phyloP scores from a whole-genome alignment of 192 early-diverging fungal genomes.

The Coemansia sp. region DNA sequence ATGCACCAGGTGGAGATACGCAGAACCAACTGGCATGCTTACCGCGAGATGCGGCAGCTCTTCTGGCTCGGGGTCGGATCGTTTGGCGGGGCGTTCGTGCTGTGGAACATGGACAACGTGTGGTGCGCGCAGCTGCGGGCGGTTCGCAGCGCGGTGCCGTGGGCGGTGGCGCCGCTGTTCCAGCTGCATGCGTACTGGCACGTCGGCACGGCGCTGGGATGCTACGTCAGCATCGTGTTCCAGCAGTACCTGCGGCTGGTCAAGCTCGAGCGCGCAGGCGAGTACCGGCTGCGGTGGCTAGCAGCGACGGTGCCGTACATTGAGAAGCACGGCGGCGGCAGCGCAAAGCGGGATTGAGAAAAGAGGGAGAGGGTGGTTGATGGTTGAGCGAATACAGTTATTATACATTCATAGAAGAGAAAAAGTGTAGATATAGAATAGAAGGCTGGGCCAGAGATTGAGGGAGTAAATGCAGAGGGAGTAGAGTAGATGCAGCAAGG shows the following conservation, averaged over 20 bases:
- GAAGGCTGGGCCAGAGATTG: neutral
- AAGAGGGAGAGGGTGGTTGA: too few species aligned
- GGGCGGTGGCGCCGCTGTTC: constrained; percentile 51
- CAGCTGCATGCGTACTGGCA: constrained; percentile 70
- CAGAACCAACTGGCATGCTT: constrained; percentile 35
- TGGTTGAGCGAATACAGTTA: too few species aligned
- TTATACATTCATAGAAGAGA: neutral
- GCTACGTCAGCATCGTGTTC: constrained; percentile 55
- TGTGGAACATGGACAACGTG: constrained; percentile 83
- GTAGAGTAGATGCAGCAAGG: neutral
- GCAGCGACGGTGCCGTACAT: constrained; percentile 44
- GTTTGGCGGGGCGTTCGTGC: constrained; percentile 55
- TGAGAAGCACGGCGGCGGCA: constrained; percentile 8
- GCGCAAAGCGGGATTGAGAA: neutral
- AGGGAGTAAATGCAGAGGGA: neutral
- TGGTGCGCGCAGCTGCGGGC: constrained; percentile 58
- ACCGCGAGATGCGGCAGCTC: constrained; percentile 33
- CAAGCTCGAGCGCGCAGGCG: constrained; percentile 39
- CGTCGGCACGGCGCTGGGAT: constrained; percentile 57
- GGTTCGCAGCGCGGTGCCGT: constrained; percentile 47
- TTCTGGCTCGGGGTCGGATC: constrained; percentile 35
- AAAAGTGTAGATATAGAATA: neutral
- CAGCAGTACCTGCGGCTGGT: constrained; percentile 56
- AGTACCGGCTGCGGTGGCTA: constrained; percentile 33
- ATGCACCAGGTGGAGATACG: constrained; percentile 41